These are phyloP conservation scores for Oryza brachyantha DNA, from an alignment of 176 grass and related monocot genomes.

Conservation along the genomic window DNA sequence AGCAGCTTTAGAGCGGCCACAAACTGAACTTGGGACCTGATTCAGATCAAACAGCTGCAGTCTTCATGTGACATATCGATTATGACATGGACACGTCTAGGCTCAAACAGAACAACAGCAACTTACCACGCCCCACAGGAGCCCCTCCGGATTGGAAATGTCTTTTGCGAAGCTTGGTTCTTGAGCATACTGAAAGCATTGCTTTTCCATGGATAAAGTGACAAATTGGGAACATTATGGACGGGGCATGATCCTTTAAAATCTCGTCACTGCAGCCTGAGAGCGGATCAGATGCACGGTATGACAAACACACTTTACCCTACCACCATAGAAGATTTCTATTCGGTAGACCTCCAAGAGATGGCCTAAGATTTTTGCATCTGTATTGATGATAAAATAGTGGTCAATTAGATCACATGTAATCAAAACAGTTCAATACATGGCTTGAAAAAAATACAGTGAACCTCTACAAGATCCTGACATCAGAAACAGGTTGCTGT, in stretches of 20 bases:
- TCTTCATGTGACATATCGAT: conserved; percentile 31
- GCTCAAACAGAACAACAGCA: conserved; percentile 22
- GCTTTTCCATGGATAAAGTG: conserved; percentile 27
- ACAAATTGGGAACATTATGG: conserved; percentile 24
- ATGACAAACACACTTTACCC: conserved; percentile 44
- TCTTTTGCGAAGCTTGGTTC: conserved; percentile 23
- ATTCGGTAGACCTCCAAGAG: not conserved
- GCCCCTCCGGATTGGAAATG: conserved; percentile 8
- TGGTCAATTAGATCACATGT: not conserved
- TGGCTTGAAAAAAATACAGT: not conserved
- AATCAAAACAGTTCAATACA: not conserved
- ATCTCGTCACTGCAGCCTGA: not conserved
- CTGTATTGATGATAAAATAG: not conserved
- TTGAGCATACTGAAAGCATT: conserved; percentile 11
- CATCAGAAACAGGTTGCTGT: conserved; percentile 5
- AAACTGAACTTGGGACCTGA: not conserved
- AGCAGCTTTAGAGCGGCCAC: conserved; percentile 1
- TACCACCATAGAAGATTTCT: conserved; percentile 17
- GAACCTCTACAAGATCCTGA: not conserved
- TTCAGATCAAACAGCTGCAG: conserved; percentile 33
- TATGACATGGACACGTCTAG: conserved; percentile 29
- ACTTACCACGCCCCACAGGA: conserved; percentile 19
- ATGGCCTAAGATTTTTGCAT: not conserved
- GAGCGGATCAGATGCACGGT: conserved; percentile 46
- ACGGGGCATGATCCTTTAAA: conserved; percentile 9